Conservation (phyloP, 441 rosid species). For the Isatis lusitanica region DNA sequence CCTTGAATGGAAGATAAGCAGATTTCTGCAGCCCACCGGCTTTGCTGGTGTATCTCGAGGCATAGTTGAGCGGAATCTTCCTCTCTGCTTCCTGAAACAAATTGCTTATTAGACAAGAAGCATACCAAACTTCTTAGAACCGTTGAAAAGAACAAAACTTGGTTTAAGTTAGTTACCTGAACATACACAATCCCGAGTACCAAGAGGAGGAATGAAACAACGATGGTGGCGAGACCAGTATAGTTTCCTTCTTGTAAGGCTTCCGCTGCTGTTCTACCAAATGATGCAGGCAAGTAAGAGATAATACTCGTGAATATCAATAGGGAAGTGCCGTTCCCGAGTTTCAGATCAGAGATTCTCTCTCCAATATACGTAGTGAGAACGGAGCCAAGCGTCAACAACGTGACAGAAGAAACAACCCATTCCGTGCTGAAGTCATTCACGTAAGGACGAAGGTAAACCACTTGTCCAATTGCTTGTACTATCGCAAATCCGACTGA, state of each 20-base stretch:
- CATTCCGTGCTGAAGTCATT: conserved; percentile 84
- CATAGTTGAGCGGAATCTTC: conserved; percentile 94
- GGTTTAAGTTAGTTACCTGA: conserved; percentile 60
- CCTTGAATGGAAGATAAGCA: conserved; percentile 96
- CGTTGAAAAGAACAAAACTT: conserved; percentile 11
- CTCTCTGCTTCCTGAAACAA: conserved; percentile 95
- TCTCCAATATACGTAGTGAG: conserved; percentile 89
- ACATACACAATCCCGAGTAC: conserved; percentile 94
- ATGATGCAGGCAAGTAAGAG: conserved; percentile 96
- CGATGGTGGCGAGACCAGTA: conserved; percentile 65
- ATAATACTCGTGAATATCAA: conserved; percentile 93
- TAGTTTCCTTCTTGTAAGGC: conserved; percentile 94
- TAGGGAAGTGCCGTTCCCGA: conserved; percentile 96
- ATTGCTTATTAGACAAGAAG: conserved; percentile 37
- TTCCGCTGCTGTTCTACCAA: conserved; percentile 82
- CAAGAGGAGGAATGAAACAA: conserved; percentile 74
- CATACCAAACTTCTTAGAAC: conserved; percentile 15
- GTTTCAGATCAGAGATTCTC: conserved; percentile 86
- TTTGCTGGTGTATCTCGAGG: conserved; percentile 83
- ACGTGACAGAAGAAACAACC: conserved; percentile 84
- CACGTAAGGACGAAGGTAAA: conserved; percentile 87
- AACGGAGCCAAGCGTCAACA: conserved; percentile 86
- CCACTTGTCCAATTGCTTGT: conserved; percentile 92
- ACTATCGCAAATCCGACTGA: conserved; percentile 94
- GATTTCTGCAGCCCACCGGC: conserved; percentile 84